Base-by-base conservation (phyloP, 768 basidiomycete species). In the Russula ochroleuca region DNA sequence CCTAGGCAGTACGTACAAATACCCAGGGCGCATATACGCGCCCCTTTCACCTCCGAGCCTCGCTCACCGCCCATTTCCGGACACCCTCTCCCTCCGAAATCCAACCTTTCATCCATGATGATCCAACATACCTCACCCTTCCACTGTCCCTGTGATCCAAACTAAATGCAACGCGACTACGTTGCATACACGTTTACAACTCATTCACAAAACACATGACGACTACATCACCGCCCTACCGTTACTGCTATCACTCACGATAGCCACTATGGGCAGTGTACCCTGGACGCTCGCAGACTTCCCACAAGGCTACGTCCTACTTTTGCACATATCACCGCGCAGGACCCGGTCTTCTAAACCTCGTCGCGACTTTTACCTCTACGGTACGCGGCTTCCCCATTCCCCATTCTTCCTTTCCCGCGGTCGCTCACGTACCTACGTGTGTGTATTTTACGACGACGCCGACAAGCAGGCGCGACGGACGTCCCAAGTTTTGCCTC, bases 201-300 rank as follows among this genome's bases (percentile, higher is more conserved):
- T n/a, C n/a, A n/a, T n/a, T n/a, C n/a, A n/a, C 9, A 43, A 7
- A 28, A 28, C 28, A 28, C 28, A 28, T 28, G 5, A 28, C 28
- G 28, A 28, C 28, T 28, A 43, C 19, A 43, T 43, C 15, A 17
- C 48, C 35, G 35, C 6, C 35, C 35, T 10, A 35, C 7, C 35
- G 35, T 35, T 35, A 10, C 10, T 35, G 35, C 10, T 35, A 51
- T 21, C 50, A 31, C 31, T 15, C 9, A n/a, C 28, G n/a, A 40
- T 40, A 63, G 63, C 31, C 21, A 49, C 31, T 47, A 64, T 64
- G 63, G 63, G 59, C 9, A 47, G 31, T 5, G 17, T 55, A 13
- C 38, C 63, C 21, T 64, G 63, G 63, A 64, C 63, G 5, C 63
- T 64, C 31, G 52, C 58, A 2, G 53, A 48, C 19, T 64, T 64